phyloP scores from a whole-genome alignment of 331 rosid genomes.

The Spiraea crenata region DNA sequence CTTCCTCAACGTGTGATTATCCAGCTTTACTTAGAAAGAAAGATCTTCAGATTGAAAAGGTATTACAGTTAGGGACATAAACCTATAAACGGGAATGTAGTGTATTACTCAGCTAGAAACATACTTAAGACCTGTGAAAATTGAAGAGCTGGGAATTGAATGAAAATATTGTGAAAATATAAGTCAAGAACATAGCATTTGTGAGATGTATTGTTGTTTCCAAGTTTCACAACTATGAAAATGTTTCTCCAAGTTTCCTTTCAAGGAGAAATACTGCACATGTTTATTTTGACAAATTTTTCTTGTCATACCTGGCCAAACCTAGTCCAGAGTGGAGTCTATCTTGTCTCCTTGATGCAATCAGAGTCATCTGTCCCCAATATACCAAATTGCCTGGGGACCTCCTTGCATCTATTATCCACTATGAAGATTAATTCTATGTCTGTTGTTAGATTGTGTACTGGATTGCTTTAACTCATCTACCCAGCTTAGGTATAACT shows the following conservation, averaged over 20 bases:
- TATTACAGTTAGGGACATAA: constrained; percentile 15
- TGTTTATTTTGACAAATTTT: not conserved
- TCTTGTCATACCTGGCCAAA: not conserved
- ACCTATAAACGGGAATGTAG: not conserved
- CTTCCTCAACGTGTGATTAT: constrained; percentile 62
- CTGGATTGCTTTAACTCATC: not conserved
- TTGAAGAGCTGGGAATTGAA: not conserved
- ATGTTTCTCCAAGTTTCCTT: not conserved
- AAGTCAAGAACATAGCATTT: not conserved
- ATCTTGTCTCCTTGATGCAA: not conserved
- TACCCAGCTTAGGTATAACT: constrained; percentile 4
- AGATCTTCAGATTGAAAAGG: constrained; percentile 97
- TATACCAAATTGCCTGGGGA: not conserved
- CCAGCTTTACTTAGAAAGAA: constrained; percentile 72
- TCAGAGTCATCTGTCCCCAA: not conserved
- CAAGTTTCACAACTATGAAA: not conserved
- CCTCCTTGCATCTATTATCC: not conserved
- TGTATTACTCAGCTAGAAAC: not conserved
- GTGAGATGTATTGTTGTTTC: not conserved
- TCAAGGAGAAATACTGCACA: not conserved
- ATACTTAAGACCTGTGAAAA: not conserved
- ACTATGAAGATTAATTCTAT: not conserved
- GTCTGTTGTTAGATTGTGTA: not conserved
- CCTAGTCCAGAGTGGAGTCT: not conserved
- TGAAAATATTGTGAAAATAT: not conserved